Evolutionary conservation across 768 basidiomycete genomes (phyloP), one percentile per base, ranked within the genome.

Genomic region (Mycena albidolilacea): DNA sequence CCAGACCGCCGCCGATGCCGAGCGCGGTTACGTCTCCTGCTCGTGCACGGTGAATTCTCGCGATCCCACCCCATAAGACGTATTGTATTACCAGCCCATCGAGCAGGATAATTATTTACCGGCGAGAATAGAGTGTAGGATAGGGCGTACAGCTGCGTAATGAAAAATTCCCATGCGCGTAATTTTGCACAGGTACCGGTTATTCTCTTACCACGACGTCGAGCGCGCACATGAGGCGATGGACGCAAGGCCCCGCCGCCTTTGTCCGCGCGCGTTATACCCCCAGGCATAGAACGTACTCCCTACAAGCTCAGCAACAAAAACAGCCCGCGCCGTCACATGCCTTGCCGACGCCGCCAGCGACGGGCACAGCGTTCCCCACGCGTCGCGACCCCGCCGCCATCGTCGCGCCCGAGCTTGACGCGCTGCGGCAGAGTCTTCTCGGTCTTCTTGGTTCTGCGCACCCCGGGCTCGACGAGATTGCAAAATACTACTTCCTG

Each of bases 401-500:
- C 11, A 83, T 97, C 54, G 89, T 98, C 71, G 88, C 90, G 52
- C 83, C 91, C 17, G 94, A 99, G 79, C 88, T 99, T 43, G 80
- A 87, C 35, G 85, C 88, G 67, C 85, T 99, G 52, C 91, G 93
- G 69, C 86, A 88, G 21, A 92, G 90, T 62, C 87, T 99, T 55
- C 86, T 96, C 71, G 84, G 86, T 71, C 88, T 99, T 50, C 88
- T 99, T 8, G 97, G 96, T 21, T 93, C 95, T 3, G 93, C 96
- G 9, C 95, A 98, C 81, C 95, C 97, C 0, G 90, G 91, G 5
- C 91, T 99, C 64, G 90, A 92, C 71, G 91, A 94, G 64, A 92
- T 98, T 66, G 97, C 97, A 3, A 90, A 95, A 75, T 97, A 95
- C 83, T 98, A 98, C 85, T 98, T 98, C 80, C 84, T 92, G 61